Evolutionary conservation across 1,139 yeast genomes (phyloP), one percentile per base, ranked within the genome.

Genomic region (Eremothecium sinecaudum): DNA sequence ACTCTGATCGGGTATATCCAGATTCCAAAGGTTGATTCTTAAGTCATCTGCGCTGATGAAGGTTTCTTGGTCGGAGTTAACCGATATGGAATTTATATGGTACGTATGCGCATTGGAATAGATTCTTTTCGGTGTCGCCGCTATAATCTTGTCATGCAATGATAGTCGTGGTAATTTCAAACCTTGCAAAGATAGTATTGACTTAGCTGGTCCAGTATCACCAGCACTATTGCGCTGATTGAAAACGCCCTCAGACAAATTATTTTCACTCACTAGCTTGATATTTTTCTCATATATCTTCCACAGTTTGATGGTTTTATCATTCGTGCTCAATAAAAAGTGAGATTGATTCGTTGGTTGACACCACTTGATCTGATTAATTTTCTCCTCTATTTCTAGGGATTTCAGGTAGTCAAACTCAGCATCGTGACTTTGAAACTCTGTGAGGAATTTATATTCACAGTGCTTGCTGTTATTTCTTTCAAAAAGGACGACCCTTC

Each of bases 361-460:
- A 55, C 94, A 73, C 99, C 99, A 92, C 63, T 86, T 86, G 58
- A 92, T 87, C 63, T 90, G 90, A 65, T 92, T 92, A 59, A 92
- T 92, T 61, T 90, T 90, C 62, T 92, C 99, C 63, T 92, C 98
- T 53, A 92, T 92, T 62, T 92, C 98, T 47, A 92, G 69, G 22
- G 94, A 81, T 63, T 92, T 92, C 48, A 92, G 69, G 62, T 92
- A 92, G 63, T 90, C 99, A 55, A 92, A 92, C 61, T 92, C 98
- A 7, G 98, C 96, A 59, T 92, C 99, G 62, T 92, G 99, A 56
- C 90, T 76, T 65, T 92, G 99, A 59, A 92, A 92, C 61, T 92
- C 99, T 17, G 98, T 90, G 57, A 83, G 80, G 62, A 92, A 92
- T 53, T 84, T 76, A 63, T 92, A 92, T 59, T 92, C 98, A 59